Conservation (phyloP, 1,139 yeast genomes). For the Arxiozyma bovina region DNA sequence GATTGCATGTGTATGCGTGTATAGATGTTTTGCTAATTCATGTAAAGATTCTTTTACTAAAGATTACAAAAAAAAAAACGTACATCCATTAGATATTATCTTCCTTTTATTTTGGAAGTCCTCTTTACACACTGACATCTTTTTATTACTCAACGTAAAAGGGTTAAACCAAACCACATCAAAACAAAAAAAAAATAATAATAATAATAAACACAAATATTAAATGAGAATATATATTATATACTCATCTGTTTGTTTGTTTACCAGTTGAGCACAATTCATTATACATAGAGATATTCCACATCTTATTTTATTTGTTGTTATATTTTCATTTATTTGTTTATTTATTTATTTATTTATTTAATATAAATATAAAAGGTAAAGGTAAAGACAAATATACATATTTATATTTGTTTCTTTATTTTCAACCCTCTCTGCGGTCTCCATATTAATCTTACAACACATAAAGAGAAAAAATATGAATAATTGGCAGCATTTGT, state of each 20-base stretch:
- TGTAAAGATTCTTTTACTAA: not conserved
- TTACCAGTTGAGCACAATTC: not conserved
- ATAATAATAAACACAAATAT: too few species aligned
- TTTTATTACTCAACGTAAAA: not conserved
- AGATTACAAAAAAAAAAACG: too few species aligned
- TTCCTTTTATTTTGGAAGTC: too few species aligned
- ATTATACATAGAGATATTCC: not conserved
- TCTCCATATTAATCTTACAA: too few species aligned
- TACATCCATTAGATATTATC: too few species aligned
- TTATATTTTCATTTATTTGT: too few species aligned
- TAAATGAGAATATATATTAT: not conserved
- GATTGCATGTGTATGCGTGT: too few species aligned
- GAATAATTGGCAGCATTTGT: slow-evolving; percentile 32
- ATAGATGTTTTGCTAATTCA: not conserved
- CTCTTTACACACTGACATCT: not conserved
- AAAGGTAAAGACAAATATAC: not conserved
- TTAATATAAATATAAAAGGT: too few species aligned
- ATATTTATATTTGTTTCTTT: not conserved
- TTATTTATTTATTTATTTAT: too few species aligned
- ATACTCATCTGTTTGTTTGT: not conserved
- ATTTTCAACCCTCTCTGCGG: too few species aligned
- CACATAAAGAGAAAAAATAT: slow-evolving; percentile 10
- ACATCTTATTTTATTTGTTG: not conserved
- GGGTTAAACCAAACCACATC: not conserved
- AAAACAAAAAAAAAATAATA: too few species aligned